Conservation (phyloP, 257 asterid genomes). For the Knoxia roxburghii region DNA sequence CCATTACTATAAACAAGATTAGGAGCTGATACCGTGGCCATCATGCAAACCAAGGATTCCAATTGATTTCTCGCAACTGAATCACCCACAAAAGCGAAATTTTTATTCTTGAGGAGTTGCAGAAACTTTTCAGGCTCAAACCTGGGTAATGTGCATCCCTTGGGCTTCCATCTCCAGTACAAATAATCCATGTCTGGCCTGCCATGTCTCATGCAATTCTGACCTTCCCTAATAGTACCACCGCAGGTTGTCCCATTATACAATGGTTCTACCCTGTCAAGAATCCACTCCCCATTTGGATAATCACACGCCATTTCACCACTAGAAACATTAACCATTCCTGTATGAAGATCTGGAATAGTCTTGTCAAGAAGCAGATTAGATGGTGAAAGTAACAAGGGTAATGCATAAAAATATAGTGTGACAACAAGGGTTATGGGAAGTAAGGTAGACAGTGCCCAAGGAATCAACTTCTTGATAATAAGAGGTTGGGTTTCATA, state of each 20-base stretch:
- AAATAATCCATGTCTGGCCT: constrained; percentile 62
- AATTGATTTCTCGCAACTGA: constrained; percentile 80
- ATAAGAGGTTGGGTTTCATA: constrained; percentile 12
- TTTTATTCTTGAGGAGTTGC: constrained; percentile 36
- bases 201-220: constrained; percentile 61
- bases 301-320: constrained; percentile 45
- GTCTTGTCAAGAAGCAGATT: constrained; percentile 13
- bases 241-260: constrained; percentile 73
- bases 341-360: constrained; percentile 28
- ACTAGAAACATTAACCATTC: not conserved
- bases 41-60: constrained; percentile 67
- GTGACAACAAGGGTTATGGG: constrained; percentile 42
- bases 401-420: constrained; percentile 30
- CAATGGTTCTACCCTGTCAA: constrained; percentile 32
- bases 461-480: constrained; percentile 28
- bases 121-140: constrained; percentile 60
- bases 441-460: constrained; percentile 30
- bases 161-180: constrained; percentile 71
- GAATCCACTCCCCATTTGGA: constrained; percentile 57
- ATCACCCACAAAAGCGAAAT: constrained; percentile 81
- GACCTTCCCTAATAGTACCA: constrained; percentile 56
- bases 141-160: constrained; percentile 49
- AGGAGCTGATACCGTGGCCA: constrained; percentile 44
- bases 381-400: constrained; percentile 22
- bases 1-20: constrained; percentile 39